A percentile compares a stretch with the other conserved stretches of the same genome.
Evolutionary conservation across 352 stramenopile genomes (phyloP).

Genomic region (Globisporangium sylvaticum): DNA sequence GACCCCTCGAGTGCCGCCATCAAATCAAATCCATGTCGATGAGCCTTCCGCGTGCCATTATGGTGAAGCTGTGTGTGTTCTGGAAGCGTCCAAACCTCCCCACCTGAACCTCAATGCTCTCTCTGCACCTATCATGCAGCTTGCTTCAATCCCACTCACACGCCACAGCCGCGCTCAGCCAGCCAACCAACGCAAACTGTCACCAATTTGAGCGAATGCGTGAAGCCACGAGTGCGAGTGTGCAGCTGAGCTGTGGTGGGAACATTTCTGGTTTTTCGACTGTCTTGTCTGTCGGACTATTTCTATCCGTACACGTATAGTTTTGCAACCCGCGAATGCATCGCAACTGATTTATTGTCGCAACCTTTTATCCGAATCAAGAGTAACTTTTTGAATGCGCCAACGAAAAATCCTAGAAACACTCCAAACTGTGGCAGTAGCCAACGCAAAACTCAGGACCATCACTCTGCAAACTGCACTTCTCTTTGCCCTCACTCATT

Average conservation of each 20-base stretch:
- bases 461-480: not conserved
- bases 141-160: not conserved
- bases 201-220: not conserved
- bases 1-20: not conserved
- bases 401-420: not conserved
- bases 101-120: not conserved
- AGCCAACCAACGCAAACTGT: not conserved
- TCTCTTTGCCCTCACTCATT: not conserved
- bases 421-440: not conserved
- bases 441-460: not conserved
- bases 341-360: not conserved
- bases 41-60: not conserved
- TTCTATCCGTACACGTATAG: not conserved
- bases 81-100: not conserved
- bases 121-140: not conserved
- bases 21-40: too few species aligned
- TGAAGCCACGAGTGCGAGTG: not conserved
- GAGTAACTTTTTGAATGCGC: not conserved
- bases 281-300: not conserved
- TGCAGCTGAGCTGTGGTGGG: slow-evolving; percentile 1
- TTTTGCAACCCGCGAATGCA: not conserved
- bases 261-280: not conserved
- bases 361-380: not conserved
- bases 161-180: not conserved
- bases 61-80: not conserved